These are phyloP conservation scores for Ramicandelaber brevisporus DNA, from an alignment of 192 early-diverging fungal species.

Conservation along the genomic window DNA sequence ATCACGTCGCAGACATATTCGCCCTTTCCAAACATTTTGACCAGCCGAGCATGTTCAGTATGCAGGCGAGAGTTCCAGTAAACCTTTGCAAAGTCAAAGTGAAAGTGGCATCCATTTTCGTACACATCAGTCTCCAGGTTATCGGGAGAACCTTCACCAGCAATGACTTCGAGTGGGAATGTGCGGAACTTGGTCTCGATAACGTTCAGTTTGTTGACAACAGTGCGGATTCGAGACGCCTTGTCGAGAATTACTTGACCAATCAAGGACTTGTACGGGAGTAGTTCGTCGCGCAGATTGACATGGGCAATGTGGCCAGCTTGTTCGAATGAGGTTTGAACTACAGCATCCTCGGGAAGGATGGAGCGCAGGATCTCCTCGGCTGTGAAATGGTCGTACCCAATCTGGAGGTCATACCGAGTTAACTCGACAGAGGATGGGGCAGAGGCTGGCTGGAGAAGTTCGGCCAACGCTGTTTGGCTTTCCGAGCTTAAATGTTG, in stretches of 20 bases:
- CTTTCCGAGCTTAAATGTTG: too few relatives aligned
- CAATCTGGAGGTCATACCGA: slow-evolving; percentile 26
- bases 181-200: slow-evolving; percentile 92
- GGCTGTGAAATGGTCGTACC: slow-evolving; percentile 74
- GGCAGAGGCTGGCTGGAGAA: too few relatives aligned
- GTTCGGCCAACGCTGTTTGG: too few relatives aligned
- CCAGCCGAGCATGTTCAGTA: slow-evolving; percentile 79
- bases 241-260: slow-evolving; percentile 94
- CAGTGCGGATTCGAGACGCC: slow-evolving; percentile 58
- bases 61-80: slow-evolving; percentile 99
- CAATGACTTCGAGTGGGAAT: slow-evolving; percentile 92
- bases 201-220: slow-evolving; percentile 88
- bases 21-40: slow-evolving; percentile 36
- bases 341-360: slow-evolving; percentile 53
- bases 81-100: slow-evolving; percentile 87
- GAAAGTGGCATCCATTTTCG: slow-evolving; percentile 75
- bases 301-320: slow-evolving; percentile 94
- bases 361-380: slow-evolving; percentile 82
- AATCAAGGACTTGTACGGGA: slow-evolving; percentile 76
- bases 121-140: slow-evolving; percentile 57
- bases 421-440: too few relatives aligned
- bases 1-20: slow-evolving; percentile 82
- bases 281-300: slow-evolving; percentile 74
- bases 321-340: slow-evolving; percentile 62
- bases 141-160: too few relatives aligned